Conservation (phyloP, 2,329 filamentous ascomycete genomes). For the Fusarium citri region DNA sequence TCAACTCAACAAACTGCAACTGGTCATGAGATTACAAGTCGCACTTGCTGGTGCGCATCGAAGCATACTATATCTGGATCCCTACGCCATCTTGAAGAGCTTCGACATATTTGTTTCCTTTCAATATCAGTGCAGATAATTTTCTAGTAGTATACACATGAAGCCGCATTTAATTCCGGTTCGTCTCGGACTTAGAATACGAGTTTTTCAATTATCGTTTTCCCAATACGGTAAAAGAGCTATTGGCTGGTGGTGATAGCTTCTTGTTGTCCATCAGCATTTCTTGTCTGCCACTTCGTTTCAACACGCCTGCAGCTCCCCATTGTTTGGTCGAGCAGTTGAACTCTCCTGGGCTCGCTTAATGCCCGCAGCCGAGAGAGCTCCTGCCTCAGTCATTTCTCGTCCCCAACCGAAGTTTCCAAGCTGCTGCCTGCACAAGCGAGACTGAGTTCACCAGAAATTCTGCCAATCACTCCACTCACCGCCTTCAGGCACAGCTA, state of each 20-base stretch:
- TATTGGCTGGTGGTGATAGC: not conserved
- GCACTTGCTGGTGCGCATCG: not conserved
- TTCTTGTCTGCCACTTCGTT: not conserved
- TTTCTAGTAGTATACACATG: not conserved
- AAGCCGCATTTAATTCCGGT: not conserved
- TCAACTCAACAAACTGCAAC: not conserved
- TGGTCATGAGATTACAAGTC: not conserved
- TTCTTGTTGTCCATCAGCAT: not conserved
- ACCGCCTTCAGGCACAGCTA: slow-evolving; percentile 43
- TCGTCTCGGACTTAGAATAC: not conserved
- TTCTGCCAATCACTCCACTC: slow-evolving; percentile 46
- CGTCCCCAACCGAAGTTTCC: slow-evolving; percentile 15
- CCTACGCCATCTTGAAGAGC: no score
- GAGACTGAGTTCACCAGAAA: slow-evolving; percentile 18
- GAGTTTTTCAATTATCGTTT: not conserved
- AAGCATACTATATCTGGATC: not conserved
- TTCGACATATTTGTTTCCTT: not conserved
- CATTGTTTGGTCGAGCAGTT: not conserved
- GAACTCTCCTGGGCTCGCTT: not conserved
- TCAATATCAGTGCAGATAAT: not conserved
- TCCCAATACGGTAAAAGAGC: not conserved
- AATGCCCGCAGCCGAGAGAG: not conserved
- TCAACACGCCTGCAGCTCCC: not conserved
- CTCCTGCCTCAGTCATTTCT: slow-evolving; percentile 19
- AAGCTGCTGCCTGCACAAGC: slow-evolving; percentile 1